Base-by-base conservation (phyloP, 768 basidiomycete genomes). In the Hypholoma fasciculare region DNA sequence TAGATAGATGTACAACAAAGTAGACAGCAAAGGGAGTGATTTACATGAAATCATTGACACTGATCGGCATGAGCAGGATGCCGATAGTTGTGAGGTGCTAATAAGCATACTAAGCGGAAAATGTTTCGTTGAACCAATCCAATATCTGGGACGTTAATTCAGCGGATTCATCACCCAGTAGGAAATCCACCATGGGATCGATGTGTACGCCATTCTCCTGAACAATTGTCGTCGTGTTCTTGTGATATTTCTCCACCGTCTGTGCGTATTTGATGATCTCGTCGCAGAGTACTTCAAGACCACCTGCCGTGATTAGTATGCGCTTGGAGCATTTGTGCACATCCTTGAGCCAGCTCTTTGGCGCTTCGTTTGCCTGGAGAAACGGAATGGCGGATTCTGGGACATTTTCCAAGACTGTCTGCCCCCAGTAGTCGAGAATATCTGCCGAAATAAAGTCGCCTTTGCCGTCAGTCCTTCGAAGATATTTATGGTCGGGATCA, bases 291-390 rank as follows among this genome's bases (percentile, higher is more conserved):
- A 63, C 57, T 59, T 74, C 73, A 2, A 51, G 48, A 4, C 61
- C 63, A 7, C 73, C 73, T 0, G 61, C 61, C 0, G 70, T 71
- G 39, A 73, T 65, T 5, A 74, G 50, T 6, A 72, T 58, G 42
- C 64, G 56, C 23, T 65, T 64, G 5, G 69, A 66, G n/a, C 67
- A 52, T 6, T 51, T 57, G 4, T 66, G 67, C 4, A 68, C 19
- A 2, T 64, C 65, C 1, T 58, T 52, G 49, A 69, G 70, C 73
- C 73, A 74, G 26, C 56, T 50, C 1, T 55, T 50, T 4, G 70
- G 68, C 6, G 67, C 66, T 27, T 64, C 61, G 20, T 59, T 49
- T 0, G 69, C 57, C 20, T 73, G 67, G 6, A 70, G 58, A 47
- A 69, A 67, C 12, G 65, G 55, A 7, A 63, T 61, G 26, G 36